These are phyloP conservation scores for Malus hybrid DNA, from an alignment of 331 rosid genomes.

Conservation along the genomic window DNA sequence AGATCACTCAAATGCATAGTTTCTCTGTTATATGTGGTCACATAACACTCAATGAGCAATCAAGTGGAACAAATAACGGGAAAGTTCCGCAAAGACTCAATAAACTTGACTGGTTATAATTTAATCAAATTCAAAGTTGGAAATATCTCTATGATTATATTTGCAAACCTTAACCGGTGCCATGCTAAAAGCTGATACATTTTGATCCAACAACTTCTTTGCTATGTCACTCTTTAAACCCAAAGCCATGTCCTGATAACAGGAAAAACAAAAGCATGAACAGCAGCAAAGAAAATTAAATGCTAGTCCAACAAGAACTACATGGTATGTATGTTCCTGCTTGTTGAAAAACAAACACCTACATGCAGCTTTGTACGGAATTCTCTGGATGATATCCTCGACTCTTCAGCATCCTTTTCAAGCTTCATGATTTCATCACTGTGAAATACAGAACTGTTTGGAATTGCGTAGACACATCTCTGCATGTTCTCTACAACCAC, in stretches of 20 bases:
- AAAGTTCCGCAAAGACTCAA: background rate
- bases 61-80: background rate
- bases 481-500: slow-evolving; percentile 79
- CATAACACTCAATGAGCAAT: slow-evolving; percentile 6
- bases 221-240: slow-evolving; percentile 67
- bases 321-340: background rate
- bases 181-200: slow-evolving; percentile 72
- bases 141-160: slow-evolving; percentile 10
- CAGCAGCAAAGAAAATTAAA: slow-evolving; percentile 2
- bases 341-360: slow-evolving; percentile 12
- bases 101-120: background rate
- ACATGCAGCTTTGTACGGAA: slow-evolving; percentile 62
- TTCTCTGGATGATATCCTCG: slow-evolving; percentile 49
- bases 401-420: slow-evolving; percentile 57
- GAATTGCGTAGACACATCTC: slow-evolving; percentile 84
- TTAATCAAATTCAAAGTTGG: background rate
- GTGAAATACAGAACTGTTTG: slow-evolving; percentile 36
- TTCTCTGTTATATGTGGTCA: slow-evolving; percentile 49
- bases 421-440: slow-evolving; percentile 53
- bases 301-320: slow-evolving; percentile 8
- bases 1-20: slow-evolving; percentile 74
- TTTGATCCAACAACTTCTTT: slow-evolving; percentile 53
- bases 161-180: slow-evolving; percentile 76
- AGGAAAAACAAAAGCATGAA: slow-evolving; percentile 16
- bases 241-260: slow-evolving; percentile 53